Evolutionary conservation across 805 yeast species (phyloP).

Genomic region (Candida broadrunensis): DNA sequence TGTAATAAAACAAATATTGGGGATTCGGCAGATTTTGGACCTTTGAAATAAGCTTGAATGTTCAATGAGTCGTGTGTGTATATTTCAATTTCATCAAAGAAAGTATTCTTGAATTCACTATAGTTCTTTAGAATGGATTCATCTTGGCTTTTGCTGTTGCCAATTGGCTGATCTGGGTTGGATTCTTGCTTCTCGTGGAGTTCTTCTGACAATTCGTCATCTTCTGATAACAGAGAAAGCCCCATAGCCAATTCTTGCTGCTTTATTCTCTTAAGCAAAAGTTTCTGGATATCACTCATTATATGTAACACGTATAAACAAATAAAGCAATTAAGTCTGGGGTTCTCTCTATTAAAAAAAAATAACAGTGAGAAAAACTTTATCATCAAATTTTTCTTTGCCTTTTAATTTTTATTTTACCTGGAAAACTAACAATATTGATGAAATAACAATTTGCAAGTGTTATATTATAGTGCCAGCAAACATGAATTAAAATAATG

Average conservation of each 20-base stretch:
- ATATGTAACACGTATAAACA: neutral
- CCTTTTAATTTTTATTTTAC: too few species aligned
- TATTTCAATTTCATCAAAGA: conserved; percentile 16
- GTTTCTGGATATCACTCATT: conserved; percentile 29
- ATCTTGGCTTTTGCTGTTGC: neutral
- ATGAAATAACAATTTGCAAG: too few species aligned
- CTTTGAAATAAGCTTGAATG: conserved; percentile 51
- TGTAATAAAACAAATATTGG: conserved; percentile 80
- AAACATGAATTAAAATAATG: too few species aligned
- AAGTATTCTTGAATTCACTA: conserved; percentile 8
- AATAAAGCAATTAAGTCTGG: neutral
- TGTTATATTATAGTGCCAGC: too few species aligned
- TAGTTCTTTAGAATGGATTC: conserved; percentile 1
- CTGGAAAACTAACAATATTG: too few species aligned
- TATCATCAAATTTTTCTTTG: neutral
- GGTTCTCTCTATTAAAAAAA: too few species aligned
- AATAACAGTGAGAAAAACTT: neutral
- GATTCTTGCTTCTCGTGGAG: neutral
- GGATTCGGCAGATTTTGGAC: conserved; percentile 39
- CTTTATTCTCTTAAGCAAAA: conserved; percentile 20
- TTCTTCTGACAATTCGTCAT: conserved; percentile 1
- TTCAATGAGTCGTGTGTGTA: conserved; percentile 9
- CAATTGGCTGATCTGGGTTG: neutral
- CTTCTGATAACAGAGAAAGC: conserved; percentile 16
- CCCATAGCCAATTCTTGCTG: conserved; percentile 22